These are phyloP conservation scores for Neostapfia colusana DNA, from an alignment of 176 grass and related monocot genomes.

Conservation along the genomic window DNA sequence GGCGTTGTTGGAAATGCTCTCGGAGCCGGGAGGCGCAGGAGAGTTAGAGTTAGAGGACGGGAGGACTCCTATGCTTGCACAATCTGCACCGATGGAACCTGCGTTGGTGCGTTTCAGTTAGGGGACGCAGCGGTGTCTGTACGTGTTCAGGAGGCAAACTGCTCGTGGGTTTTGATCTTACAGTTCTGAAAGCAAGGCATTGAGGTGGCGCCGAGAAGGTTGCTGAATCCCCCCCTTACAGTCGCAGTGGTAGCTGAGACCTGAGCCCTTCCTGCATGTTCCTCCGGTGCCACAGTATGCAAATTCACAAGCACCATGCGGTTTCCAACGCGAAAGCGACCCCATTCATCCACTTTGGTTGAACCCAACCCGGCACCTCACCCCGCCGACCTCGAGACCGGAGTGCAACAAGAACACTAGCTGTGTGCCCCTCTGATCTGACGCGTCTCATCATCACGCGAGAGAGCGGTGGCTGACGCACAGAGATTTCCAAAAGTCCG, in stretches of 20 bases:
- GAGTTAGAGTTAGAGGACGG: slow-evolving; percentile 44
- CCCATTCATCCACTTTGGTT: too few relatives aligned
- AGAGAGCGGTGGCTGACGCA: too few relatives aligned
- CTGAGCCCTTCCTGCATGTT: slow-evolving; percentile 61
- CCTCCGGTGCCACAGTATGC: slow-evolving; percentile 63
- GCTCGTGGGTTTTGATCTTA: slow-evolving; percentile 35
- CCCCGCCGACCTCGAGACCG: too few relatives aligned
- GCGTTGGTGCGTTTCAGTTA: slow-evolving; percentile 11
- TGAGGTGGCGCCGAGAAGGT: slow-evolving; percentile 65
- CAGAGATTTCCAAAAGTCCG: too few relatives aligned
- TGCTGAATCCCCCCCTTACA: slow-evolving; percentile 69
- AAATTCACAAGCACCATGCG: slow-evolving; percentile 62
- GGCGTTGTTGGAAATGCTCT: slow-evolving; percentile 32
- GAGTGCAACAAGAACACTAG: neutral
- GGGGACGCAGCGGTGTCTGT: neutral
- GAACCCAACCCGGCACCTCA: neutral
- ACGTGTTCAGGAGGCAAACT: neutral
- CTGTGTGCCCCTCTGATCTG: neutral
- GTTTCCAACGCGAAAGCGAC: too few relatives aligned
- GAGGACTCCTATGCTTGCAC: slow-evolving; percentile 54
- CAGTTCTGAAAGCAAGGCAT: slow-evolving; percentile 77
- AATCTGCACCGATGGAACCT: slow-evolving; percentile 81
- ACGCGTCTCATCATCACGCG: too few relatives aligned
- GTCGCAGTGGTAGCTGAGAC: slow-evolving; percentile 56
- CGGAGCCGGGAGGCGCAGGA: slow-evolving; percentile 39